Evolutionary conservation across 2,329 filamentous ascomycete species (phyloP), one percentile per base, ranked within the genome.

Genomic region (Fusarium vanettenii): DNA sequence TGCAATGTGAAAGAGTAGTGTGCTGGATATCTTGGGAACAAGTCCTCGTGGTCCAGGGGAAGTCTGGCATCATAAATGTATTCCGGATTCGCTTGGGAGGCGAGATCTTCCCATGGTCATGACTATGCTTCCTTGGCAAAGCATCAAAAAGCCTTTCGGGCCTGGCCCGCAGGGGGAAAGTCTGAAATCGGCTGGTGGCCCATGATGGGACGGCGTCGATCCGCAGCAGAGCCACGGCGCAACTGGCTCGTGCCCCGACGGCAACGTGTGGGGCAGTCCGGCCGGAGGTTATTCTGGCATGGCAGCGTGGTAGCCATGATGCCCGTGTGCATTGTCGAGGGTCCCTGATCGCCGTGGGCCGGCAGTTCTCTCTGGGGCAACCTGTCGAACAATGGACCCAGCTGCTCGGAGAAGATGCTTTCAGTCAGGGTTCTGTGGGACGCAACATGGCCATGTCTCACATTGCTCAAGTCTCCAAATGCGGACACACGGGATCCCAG

Each of bases 31-130:
- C 18, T 35, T 52, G n/a, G 2, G 25, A 31, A 45, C 31, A 18
- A 33, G 5, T 20, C 11, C 20, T 29, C 2, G 10, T 16, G 7
- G 4, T 10, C 9, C 3, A 27, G 41, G 63, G 64, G 72, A 64
- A 27, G 13, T 5, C 27, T 22, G 16, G 20, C 16, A 52, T 65
- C 33, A 76, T 78, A 78, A 76, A 77, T 60, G 56, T 48, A 63
- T 43, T 33, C 45, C 43, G 22, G 18, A 8, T 31, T 7, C 31
- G 33, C 33, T 43, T 35, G 67, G 13, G 43, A 60, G 37, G 56
- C 25, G 50, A 41, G 57, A 43, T 31, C 57, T 60, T 39, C 39
- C 41, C 57, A 57, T 39, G 31, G n/a, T 14, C 62, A 59, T 31
- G 56, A 57, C 67, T 60, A 41, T 67, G 43, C 59, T 56, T 66